phyloP scores from a whole-genome alignment of 2,329 filamentous ascomycete genomes.

The Dactylonectria macrodidyma region DNA sequence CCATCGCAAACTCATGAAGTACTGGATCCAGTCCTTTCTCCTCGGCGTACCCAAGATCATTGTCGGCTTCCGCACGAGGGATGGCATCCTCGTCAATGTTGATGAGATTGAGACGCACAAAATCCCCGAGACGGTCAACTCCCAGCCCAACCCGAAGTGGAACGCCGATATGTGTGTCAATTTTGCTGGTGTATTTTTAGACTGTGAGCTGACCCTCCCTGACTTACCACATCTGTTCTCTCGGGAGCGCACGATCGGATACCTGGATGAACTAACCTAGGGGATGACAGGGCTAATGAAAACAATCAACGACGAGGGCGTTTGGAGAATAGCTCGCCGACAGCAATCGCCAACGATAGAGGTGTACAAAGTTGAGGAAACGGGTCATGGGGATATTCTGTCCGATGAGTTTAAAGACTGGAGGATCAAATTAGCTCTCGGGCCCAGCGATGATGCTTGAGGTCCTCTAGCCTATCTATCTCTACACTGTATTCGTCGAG shows the following conservation, averaged over 20 bases:
- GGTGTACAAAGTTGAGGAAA: constrained; percentile 78
- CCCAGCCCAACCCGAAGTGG: constrained; percentile 79
- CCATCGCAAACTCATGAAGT: constrained; percentile 92
- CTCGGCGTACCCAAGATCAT: constrained; percentile 93
- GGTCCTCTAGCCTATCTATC: neutral
- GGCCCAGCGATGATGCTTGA: constrained; percentile 41
- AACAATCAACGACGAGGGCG: constrained; percentile 77
- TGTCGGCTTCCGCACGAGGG: constrained; percentile 84
- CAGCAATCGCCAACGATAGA: constrained; percentile 78
- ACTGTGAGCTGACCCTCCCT: constrained; percentile 70
- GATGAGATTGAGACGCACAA: constrained; percentile 85
- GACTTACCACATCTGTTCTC: neutral
- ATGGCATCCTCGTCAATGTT: constrained; percentile 79
- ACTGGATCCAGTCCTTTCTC: constrained; percentile 97
- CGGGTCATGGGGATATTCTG: constrained; percentile 82
- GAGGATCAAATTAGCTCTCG: constrained; percentile 70
- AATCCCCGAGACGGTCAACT: constrained; percentile 83
- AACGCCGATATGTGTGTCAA: constrained; percentile 96
- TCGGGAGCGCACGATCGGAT: neutral
- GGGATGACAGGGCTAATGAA: constrained; percentile 70
- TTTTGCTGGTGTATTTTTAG: constrained; percentile 83
- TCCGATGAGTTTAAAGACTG: constrained; percentile 85
- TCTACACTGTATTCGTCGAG: too few relatives aligned
- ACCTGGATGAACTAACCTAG: constrained; percentile 34
- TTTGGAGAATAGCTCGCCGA: constrained; percentile 83